Conservation (phyloP, 805 yeast species). For the Lipomyces chichibuensis region DNA sequence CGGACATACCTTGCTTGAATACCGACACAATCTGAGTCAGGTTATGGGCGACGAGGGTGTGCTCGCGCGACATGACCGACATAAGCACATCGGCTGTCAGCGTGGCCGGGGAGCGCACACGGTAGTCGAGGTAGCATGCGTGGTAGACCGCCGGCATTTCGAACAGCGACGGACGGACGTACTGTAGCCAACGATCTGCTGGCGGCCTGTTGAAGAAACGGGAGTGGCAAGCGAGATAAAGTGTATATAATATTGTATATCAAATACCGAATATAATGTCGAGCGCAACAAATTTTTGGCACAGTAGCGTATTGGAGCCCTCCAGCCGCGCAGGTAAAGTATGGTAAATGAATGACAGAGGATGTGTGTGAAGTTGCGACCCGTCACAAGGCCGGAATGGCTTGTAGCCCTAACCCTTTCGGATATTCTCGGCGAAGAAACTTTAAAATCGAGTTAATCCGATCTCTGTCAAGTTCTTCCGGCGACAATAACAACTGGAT, state of each 20-base stretch:
- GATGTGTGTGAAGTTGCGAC: background rate
- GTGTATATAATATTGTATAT: background rate
- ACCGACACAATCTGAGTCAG: background rate
- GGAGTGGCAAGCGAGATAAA: background rate
- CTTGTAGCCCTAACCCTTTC: background rate
- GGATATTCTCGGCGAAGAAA: background rate
- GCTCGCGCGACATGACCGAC: background rate
- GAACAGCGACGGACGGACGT: background rate
- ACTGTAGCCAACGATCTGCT: background rate
- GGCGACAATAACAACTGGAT: too few species aligned
- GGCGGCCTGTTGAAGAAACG: background rate
- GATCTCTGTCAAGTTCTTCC: too few species aligned
- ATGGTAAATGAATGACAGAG: background rate
- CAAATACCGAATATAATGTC: background rate
- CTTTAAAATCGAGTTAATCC: background rate
- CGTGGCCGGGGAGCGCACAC: conserved; percentile 9
- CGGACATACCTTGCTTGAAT: background rate
- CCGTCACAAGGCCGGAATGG: background rate
- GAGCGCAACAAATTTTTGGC: background rate
- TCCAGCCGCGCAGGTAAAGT: background rate
- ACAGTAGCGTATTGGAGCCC: background rate
- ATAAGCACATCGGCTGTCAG: background rate
- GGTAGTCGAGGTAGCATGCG: conserved; percentile 13
- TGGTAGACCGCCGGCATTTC: conserved; percentile 2
- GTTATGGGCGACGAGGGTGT: conserved; percentile 4